Conservation (phyloP, 2,329 filamentous ascomycete species). For the Aureobasidium sp. region DNA sequence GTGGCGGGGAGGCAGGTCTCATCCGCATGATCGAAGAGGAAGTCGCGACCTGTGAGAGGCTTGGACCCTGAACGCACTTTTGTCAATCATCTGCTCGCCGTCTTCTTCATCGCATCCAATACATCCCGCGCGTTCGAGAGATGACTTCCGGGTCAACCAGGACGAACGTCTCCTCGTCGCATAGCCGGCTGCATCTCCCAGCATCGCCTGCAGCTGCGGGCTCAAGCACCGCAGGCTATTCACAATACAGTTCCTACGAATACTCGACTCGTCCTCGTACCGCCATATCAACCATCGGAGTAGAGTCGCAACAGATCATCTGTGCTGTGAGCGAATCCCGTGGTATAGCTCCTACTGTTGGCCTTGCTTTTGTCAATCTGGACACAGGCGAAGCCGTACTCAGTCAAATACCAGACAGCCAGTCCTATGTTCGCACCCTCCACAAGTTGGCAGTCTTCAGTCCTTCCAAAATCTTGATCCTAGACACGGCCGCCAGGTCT, state of each 20-base stretch:
- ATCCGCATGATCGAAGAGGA: background rate
- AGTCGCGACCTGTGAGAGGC: background rate
- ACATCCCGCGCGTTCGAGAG: background rate
- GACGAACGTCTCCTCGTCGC: background rate
- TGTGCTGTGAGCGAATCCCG: slow-evolving; percentile 83
- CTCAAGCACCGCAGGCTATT: slow-evolving; percentile 21
- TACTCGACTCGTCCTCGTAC: slow-evolving; percentile 44
- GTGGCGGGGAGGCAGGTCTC: background rate
- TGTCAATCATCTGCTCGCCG: background rate
- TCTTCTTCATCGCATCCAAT: background rate
- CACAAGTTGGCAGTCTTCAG: slow-evolving; percentile 78
- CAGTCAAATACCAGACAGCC: slow-evolving; percentile 86
- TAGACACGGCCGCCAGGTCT: slow-evolving; percentile 59
- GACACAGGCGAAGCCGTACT: slow-evolving; percentile 76
- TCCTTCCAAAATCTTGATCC: slow-evolving; percentile 71
- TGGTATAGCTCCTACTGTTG: slow-evolving; percentile 76
- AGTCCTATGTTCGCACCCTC: slow-evolving; percentile 80
- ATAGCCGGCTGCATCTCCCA: background rate
- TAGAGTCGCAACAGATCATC: slow-evolving; percentile 62
- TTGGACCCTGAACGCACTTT: background rate
- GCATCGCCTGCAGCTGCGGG: background rate
- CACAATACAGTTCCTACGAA: slow-evolving; percentile 26
- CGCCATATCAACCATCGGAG: slow-evolving; percentile 48
- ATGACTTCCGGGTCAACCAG: background rate
- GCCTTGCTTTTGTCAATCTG: slow-evolving; percentile 79